A percentile compares a stretch with the other conserved stretches of the same genome.
Evolutionary conservation across 352 stramenopile species (phyloP).

Genomic region (Phytophthora litchii): DNA sequence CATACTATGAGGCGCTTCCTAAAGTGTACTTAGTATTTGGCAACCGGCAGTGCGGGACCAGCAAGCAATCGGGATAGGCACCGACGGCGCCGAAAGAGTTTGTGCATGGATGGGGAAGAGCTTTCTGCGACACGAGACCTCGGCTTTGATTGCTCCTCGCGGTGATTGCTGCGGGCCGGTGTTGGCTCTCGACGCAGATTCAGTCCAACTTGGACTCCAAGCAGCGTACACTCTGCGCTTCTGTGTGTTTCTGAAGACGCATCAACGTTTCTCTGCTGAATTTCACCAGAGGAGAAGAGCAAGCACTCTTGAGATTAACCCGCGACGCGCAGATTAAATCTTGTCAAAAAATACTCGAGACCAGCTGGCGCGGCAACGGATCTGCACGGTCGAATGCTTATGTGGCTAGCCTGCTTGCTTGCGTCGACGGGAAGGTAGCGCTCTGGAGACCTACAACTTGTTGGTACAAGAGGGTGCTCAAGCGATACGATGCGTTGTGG

Average conservation of each 20-base stretch:
- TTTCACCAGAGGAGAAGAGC: background rate
- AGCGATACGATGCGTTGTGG: background rate
- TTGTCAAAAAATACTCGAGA: slow-evolving; percentile 15
- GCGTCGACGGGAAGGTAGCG: too few species aligned
- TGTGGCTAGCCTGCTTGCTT: slow-evolving; percentile 2
- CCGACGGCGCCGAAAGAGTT: slow-evolving; percentile 3
- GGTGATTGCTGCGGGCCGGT: slow-evolving; percentile 10
- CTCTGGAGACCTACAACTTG: background rate
- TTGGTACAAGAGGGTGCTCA: slow-evolving; percentile 1
- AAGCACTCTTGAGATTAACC: slow-evolving; percentile 4
- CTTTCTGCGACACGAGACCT: slow-evolving; percentile 16
- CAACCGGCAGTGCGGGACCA: background rate
- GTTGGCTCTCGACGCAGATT: slow-evolving; percentile 1
- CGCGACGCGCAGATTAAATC: slow-evolving; percentile 30
- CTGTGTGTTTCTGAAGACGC: too few species aligned
- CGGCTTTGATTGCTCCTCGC: slow-evolving; percentile 26
- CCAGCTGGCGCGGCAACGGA: slow-evolving; percentile 14
- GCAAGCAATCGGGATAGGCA: background rate
- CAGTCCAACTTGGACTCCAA: background rate
- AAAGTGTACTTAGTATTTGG: too few species aligned
- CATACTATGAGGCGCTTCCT: too few species aligned
- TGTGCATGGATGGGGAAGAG: slow-evolving; percentile 18
- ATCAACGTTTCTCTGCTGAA: slow-evolving; percentile 17
- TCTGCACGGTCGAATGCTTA: slow-evolving; percentile 1
- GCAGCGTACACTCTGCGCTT: too few species aligned